Conservation (phyloP, 2,329 filamentous ascomycete species). For the Cytospora schulzeri region DNA sequence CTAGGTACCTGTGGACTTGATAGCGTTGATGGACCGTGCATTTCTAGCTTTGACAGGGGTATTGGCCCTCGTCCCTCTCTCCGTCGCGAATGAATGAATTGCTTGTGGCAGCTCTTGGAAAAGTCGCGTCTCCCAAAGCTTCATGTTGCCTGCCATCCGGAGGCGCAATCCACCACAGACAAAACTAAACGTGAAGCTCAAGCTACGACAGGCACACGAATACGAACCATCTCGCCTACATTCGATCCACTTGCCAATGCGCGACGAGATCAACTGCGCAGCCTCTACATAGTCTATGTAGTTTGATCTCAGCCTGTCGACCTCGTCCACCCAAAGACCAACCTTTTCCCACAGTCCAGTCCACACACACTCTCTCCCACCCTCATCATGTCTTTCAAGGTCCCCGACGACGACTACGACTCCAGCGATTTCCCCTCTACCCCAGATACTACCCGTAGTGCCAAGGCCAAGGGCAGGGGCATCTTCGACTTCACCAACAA, state of each 20-base stretch:
- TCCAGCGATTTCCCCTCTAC: constrained; percentile 49
- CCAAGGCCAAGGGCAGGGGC: constrained; percentile 37
- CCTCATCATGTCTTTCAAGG: constrained; percentile 37
- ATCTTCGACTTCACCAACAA: constrained; percentile 46
- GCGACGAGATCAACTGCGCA: neutral
- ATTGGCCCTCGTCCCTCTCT: neutral
- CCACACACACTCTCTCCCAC: neutral
- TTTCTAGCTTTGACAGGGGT: neutral
- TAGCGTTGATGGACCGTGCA: constrained; percentile 7
- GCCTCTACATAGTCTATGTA: neutral
- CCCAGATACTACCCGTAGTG: constrained; percentile 44
- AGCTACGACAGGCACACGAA: neutral
- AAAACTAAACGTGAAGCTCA: neutral
- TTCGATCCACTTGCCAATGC: neutral
- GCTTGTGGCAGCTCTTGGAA: constrained; percentile 17
- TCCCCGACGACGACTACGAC: constrained; percentile 43
- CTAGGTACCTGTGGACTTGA: too few relatives aligned
- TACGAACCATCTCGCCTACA: neutral
- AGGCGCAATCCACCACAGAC: constrained; percentile 1
- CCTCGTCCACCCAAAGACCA: neutral
- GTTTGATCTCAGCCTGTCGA: neutral
- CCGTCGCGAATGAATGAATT: constrained; percentile 17
- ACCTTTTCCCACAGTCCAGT: neutral
- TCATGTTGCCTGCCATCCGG: neutral
- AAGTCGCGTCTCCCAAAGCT: constrained; percentile 19